Evolutionary conservation across 1,139 yeast species (phyloP), one percentile per base, ranked within the genome.

Genomic region (Arxiozyma telluris): DNA sequence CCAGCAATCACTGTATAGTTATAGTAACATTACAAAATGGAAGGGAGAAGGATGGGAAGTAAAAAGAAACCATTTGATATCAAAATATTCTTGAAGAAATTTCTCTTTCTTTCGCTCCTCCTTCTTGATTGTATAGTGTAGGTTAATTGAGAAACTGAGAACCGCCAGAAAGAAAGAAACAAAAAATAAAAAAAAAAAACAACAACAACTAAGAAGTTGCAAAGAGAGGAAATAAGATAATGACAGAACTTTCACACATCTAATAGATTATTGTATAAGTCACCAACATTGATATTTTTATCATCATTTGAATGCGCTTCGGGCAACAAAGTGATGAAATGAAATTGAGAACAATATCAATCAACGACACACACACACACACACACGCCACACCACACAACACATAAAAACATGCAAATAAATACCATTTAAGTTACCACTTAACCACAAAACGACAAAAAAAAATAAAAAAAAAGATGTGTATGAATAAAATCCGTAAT

Each of bases 221-320:
- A 34, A 15, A 5, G 8, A n/a, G 23, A 12, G 23, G 30, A 47
- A 15, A 47, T 23, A 27, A 47, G 15, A 23, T 47, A 23, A 23
- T 23, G 20, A 27, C 6, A 34, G 39, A 46, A 20, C 18, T 20
- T 20, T 30, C 41, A 43, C n/a, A 46, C 20, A 46, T 46, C 49
- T 38, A 46, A 15, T 38, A 46, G 38, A 46, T 22, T 46, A 46
- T 34, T 21, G 41, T 20, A 46, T 21, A 46, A 38, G 30, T 46
- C 30, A 46, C 43, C 49, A 12, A 22, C 9, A 34, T 34, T 34
- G 39, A 34, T 27, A 20, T 7, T 38, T 21, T 9, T 21, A 43
- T 43, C n/a, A 38, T 38, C 39, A 50, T 50, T 55, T 62, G 67
- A 63, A 66, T 65, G 69, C 68, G 68, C 69, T 64, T 64, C 69